Conservation (phyloP, 768 basidiomycete species). For the Russula lepida region DNA sequence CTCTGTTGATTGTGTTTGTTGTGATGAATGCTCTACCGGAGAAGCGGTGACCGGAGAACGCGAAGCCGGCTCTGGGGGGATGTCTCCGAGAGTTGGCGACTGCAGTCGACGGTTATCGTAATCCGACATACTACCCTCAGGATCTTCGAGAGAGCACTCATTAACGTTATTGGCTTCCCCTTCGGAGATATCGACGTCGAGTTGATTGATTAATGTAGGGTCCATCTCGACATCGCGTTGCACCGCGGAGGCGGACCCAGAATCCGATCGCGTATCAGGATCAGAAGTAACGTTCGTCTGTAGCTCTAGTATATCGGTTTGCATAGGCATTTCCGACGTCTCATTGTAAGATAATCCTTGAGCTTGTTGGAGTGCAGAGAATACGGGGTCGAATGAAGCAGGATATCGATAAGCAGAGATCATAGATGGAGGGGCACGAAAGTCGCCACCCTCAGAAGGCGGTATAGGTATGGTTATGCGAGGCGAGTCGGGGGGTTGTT, state of each 20-base stretch:
- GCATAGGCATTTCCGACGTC: slow-evolving; percentile 9
- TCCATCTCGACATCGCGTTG: slow-evolving; percentile 13
- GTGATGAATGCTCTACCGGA: slow-evolving; percentile 20
- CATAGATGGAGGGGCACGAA: slow-evolving; percentile 7
- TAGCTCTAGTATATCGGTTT: slow-evolving; percentile 12
- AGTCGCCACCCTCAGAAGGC: slow-evolving; percentile 1
- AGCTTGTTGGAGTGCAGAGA: slow-evolving; percentile 3
- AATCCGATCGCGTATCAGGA: slow-evolving; percentile 15
- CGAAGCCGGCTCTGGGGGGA: not conserved
- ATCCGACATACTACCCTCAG: not conserved
- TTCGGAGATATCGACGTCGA: not conserved
- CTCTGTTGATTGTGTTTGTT: slow-evolving; percentile 3
- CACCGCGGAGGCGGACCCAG: slow-evolving; percentile 6
- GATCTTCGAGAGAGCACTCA: slow-evolving; percentile 2
- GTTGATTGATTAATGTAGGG: slow-evolving; percentile 2
- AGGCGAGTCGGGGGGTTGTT: slow-evolving; percentile 6
- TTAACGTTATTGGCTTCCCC: not conserved
- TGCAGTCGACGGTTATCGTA: slow-evolving; percentile 3
- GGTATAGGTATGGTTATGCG: slow-evolving; percentile 8
- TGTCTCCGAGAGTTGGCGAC: not conserved
- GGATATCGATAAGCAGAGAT: slow-evolving; percentile 17
- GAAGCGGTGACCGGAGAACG: slow-evolving; percentile 8
- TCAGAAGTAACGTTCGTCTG: slow-evolving; percentile 12
- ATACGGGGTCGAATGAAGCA: slow-evolving; percentile 13
- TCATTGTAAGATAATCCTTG: slow-evolving; percentile 10